These are phyloP conservation scores for Amanita phalloides DNA, from an alignment of 768 basidiomycete species.

Conservation along the genomic window DNA sequence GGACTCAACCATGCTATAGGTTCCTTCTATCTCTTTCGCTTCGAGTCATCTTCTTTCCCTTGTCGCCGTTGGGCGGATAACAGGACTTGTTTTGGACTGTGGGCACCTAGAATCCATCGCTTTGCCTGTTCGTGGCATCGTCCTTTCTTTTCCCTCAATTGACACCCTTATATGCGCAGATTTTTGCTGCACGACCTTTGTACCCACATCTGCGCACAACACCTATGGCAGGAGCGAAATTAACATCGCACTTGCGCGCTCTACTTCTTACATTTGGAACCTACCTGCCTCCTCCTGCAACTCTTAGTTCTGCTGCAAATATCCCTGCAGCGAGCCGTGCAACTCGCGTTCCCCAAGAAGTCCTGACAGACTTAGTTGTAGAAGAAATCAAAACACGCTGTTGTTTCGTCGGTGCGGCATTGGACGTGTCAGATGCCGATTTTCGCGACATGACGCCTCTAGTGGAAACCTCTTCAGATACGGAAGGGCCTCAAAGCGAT, in stretches of 20 bases:
- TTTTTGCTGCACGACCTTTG: conserved; percentile 81
- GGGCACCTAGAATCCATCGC: conserved; percentile 87
- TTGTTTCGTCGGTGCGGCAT: conserved; percentile 71
- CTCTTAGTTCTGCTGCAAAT: conserved; percentile 53
- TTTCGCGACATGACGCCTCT: conserved; percentile 25
- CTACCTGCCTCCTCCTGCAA: conserved; percentile 74
- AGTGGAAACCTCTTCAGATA: conserved; percentile 17
- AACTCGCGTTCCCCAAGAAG: conserved; percentile 63
- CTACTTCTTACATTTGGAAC: conserved; percentile 77
- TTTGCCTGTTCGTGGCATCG: conserved; percentile 55
- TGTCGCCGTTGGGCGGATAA: conserved; percentile 79
- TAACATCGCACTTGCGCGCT: conserved; percentile 69
- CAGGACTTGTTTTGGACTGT: conserved; percentile 88
- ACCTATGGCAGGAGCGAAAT: conserved; percentile 75
- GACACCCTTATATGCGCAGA: conserved; percentile 34
- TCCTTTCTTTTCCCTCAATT: neutral
- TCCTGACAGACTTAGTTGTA: conserved; percentile 71
- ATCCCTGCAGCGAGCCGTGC: conserved; percentile 52
- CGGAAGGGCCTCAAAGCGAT: conserved; percentile 33
- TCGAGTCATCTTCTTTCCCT: conserved; percentile 81
- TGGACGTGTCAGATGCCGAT: conserved; percentile 28
- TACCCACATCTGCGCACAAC: conserved; percentile 77
- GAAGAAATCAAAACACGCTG: conserved; percentile 87
- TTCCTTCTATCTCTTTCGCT: conserved; percentile 90
- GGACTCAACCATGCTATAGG: conserved; percentile 30